phyloP scores from a whole-genome alignment of 2,329 filamentous ascomycete species.

The Botrytis fabae region DNA sequence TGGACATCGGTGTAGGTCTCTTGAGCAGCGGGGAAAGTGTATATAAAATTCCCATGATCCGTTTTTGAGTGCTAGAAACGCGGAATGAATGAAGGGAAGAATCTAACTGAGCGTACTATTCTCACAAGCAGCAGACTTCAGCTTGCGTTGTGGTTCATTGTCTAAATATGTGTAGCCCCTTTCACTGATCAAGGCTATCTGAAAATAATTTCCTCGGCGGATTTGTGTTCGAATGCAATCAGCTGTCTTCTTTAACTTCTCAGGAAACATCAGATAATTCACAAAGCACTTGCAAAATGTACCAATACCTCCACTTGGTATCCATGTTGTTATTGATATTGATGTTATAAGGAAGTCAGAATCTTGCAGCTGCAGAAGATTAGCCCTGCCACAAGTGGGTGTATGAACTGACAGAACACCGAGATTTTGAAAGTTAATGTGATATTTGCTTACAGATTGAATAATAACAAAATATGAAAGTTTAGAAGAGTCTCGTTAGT shows the following conservation, averaged over 20 bases:
- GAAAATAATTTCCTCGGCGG: not conserved
- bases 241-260: too few species aligned
- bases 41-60: not conserved
- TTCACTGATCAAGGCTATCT: not conserved
- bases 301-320: not conserved
- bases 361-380: not conserved
- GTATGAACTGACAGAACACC: not conserved
- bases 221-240: not conserved
- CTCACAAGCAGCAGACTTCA: not conserved
- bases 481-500: not conserved
- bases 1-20: not conserved
- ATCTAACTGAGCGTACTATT: fast-evolving
- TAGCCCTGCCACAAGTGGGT: not conserved
- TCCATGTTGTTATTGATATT: not conserved
- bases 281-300: not conserved
- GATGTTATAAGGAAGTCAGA: not conserved
- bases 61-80: not conserved
- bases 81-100: not conserved
- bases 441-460: fast-evolving
- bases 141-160: not conserved
- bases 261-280: fast-evolving
- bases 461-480: fast-evolving
- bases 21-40: not conserved
- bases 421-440: not conserved
- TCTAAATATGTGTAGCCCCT: not conserved